A percentile compares a stretch with the other conserved stretches of the same genome.
These are phyloP conservation scores for Albophoma yamanashiensis DNA, from an alignment of 2,329 filamentous ascomycete genomes.

Conservation along the genomic window DNA sequence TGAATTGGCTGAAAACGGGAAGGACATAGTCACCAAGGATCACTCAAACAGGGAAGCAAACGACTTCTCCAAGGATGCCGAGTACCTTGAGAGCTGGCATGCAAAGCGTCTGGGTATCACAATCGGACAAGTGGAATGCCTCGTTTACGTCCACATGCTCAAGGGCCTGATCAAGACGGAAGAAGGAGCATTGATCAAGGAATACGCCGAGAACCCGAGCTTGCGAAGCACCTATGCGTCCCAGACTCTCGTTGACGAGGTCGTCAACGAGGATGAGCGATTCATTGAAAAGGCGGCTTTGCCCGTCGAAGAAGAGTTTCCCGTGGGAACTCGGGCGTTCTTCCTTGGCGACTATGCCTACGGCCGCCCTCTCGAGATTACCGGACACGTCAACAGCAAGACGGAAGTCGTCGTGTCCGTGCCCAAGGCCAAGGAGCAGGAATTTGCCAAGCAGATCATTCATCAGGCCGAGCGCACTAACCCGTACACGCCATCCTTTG, in stretches of 20 bases:
- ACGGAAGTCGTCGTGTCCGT: constrained; percentile 70
- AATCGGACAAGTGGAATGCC: constrained; percentile 75
- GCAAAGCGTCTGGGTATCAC: constrained; percentile 84
- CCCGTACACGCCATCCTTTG: constrained; percentile 76
- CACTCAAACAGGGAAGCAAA: constrained; percentile 69
- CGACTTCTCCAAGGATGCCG: constrained; percentile 75
- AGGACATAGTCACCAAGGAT: constrained; percentile 54
- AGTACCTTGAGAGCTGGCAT: constrained; percentile 75
- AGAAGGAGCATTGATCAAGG: constrained; percentile 82
- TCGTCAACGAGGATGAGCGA: constrained; percentile 81
- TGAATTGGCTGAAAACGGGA: constrained; percentile 53
- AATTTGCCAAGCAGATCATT: constrained; percentile 72
- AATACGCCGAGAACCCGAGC: constrained; percentile 78
- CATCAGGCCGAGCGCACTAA: constrained; percentile 56
- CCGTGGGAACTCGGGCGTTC: constrained; percentile 71
- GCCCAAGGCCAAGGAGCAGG: constrained; percentile 60
- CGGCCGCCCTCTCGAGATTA: constrained; percentile 78
- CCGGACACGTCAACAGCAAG: constrained; percentile 62
- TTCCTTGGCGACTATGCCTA: constrained; percentile 92
- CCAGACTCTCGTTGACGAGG: constrained; percentile 81
- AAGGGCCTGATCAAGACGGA: constrained; percentile 86
- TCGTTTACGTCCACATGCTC: constrained; percentile 88
- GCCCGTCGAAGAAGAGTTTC: constrained; percentile 86
- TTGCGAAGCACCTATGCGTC: constrained; percentile 85
- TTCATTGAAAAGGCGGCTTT: constrained; percentile 87